Conservation (phyloP, 2,329 filamentous ascomycete genomes). For the Periconia macrospinosa region DNA sequence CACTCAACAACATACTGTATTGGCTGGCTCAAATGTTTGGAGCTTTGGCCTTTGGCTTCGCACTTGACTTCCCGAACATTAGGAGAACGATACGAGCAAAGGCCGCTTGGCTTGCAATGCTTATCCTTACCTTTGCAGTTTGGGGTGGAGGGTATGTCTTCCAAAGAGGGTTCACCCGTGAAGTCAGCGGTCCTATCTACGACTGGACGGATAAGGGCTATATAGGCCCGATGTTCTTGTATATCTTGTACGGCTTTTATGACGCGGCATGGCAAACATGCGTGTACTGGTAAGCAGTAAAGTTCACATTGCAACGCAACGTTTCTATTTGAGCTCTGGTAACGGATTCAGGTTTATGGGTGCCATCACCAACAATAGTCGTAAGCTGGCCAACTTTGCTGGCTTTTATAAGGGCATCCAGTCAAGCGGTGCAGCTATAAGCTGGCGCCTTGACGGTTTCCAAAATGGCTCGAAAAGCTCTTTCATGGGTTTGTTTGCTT, state of each 20-base stretch:
- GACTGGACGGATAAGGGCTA: slow-evolving; percentile 71
- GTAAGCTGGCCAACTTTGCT: slow-evolving; percentile 84
- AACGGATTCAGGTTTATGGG: slow-evolving; percentile 73
- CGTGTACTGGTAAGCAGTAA: slow-evolving; percentile 76
- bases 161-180: slow-evolving; percentile 59
- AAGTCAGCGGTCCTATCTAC: slow-evolving; percentile 21
- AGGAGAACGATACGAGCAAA: slow-evolving; percentile 68
- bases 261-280: slow-evolving; percentile 87
- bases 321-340: too few relatives aligned
- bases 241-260: slow-evolving; percentile 84
- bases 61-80: slow-evolving; percentile 63
- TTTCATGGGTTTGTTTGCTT: slow-evolving; percentile 72
- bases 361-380: slow-evolving; percentile 83
- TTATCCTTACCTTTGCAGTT: slow-evolving; percentile 70
- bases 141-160: slow-evolving; percentile 82
- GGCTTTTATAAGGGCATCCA: slow-evolving; percentile 88
- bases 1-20: slow-evolving; percentile 74
- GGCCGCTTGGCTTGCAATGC: slow-evolving; percentile 60
- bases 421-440: slow-evolving; percentile 76
- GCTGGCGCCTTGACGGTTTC: slow-evolving; percentile 71
- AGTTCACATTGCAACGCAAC: neutral
- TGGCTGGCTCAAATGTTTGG: slow-evolving; percentile 75
- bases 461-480: slow-evolving; percentile 57
- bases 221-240: slow-evolving; percentile 79
- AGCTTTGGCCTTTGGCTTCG: slow-evolving; percentile 68